These are phyloP conservation scores for Backusella sp. DNA, from an alignment of 192 early-diverging fungal species.

Conservation along the genomic window DNA sequence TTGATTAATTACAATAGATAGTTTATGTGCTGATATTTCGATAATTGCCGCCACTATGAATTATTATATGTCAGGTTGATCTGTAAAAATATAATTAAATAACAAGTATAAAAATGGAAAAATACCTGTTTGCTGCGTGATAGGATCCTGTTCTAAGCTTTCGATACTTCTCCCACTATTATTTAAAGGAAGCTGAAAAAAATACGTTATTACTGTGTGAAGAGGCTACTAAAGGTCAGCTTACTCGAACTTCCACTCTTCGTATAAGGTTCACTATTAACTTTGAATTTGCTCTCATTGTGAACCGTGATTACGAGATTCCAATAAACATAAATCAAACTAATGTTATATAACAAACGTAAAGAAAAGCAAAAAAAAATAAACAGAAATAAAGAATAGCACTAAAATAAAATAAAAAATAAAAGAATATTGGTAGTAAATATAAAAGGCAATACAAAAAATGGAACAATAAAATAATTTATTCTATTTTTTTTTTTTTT, in stretches of 20 bases:
- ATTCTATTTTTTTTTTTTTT: neutral
- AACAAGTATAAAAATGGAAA: neutral
- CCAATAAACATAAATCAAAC: neutral
- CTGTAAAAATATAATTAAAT: neutral
- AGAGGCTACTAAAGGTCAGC: neutral
- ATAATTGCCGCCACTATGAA: conserved; percentile 32
- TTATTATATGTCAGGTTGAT: neutral
- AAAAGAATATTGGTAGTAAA: neutral
- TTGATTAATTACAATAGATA: conserved; percentile 23
- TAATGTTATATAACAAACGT: neutral
- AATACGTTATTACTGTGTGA: neutral
- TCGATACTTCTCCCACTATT: conserved; percentile 25
- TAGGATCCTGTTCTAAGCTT: conserved; percentile 26
- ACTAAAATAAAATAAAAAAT: neutral
- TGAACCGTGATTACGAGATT: neutral
- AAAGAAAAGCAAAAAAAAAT: neutral
- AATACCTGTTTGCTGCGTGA: conserved; percentile 28
- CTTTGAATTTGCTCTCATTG: conserved; percentile 26
- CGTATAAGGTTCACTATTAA: conserved; percentile 27
- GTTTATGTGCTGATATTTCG: conserved; percentile 27
- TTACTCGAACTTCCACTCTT: conserved; percentile 28
- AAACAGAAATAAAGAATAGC: neutral
- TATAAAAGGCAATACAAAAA: neutral
- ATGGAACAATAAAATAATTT: neutral
- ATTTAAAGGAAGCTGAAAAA: conserved; percentile 20